Percentiles rank a stretch among this genome's conserved stretches.
Evolutionary conservation across 2,329 filamentous ascomycete species (phyloP).

Genomic region (Teratosphaeria zuluensis): DNA sequence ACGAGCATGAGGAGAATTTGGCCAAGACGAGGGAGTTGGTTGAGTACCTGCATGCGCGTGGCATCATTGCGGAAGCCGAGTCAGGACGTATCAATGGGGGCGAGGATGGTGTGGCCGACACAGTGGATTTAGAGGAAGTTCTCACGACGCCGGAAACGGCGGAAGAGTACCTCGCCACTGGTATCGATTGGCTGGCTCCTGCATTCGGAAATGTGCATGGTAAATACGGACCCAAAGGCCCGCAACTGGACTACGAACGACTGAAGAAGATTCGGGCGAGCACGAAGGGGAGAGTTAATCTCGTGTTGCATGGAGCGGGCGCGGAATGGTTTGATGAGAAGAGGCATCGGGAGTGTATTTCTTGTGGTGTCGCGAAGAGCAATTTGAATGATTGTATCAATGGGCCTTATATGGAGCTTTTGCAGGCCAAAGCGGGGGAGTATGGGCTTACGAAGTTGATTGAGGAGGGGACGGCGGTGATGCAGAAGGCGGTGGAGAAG

Average conservation of each 20-base stretch:
- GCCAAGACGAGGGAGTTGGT: constrained; percentile 55
- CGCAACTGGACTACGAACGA: constrained; percentile 50
- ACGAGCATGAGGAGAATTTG: constrained; percentile 61
- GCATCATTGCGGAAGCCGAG: constrained; percentile 61
- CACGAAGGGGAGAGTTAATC: constrained; percentile 36
- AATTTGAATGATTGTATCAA: constrained; percentile 42
- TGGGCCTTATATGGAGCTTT: not conserved
- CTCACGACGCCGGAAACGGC: constrained; percentile 61
- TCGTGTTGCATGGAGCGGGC: constrained; percentile 51
- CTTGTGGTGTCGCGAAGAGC: constrained; percentile 45
- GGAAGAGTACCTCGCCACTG: constrained; percentile 59
- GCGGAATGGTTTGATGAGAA: constrained; percentile 40
- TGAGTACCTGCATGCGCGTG: constrained; percentile 52
- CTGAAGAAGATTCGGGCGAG: constrained; percentile 40
- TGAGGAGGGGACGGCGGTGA: not conserved
- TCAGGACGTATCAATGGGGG: constrained; percentile 62
- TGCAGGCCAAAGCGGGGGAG: not conserved
- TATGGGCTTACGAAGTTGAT: not conserved
- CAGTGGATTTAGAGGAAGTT: constrained; percentile 50
- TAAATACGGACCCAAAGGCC: constrained; percentile 56
- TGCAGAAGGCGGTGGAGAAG: not conserved
- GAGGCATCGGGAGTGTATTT: constrained; percentile 45
- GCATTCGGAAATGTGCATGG: constrained; percentile 71
- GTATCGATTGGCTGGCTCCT: constrained; percentile 64
- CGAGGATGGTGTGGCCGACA: constrained; percentile 65